Evolutionary conservation across 345 rosid species (phyloP).

Genomic region (Populus alba): DNA sequence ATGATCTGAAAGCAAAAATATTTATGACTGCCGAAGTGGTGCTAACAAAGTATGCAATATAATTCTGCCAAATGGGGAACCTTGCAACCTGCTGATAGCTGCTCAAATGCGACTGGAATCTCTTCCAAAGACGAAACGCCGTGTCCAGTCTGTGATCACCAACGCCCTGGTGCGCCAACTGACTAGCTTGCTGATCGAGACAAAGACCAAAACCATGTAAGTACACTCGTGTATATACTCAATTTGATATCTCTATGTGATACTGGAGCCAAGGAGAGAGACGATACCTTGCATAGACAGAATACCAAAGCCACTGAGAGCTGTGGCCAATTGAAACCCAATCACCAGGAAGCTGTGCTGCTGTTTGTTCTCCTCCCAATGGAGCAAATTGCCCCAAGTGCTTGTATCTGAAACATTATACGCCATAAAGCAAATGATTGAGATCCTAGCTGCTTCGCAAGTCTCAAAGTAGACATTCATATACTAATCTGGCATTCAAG

Average conservation of each 20-base stretch:
- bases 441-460: background rate
- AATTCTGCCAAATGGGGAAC: background rate
- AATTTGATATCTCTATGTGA: background rate
- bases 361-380: slow-evolving; percentile 95
- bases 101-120: slow-evolving; percentile 82
- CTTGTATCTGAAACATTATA: slow-evolving; percentile 54
- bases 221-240: background rate
- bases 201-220: background rate
- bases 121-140: slow-evolving; percentile 86
- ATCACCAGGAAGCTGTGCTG: slow-evolving; percentile 96
- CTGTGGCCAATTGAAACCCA: slow-evolving; percentile 94
- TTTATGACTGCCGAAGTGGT: background rate
- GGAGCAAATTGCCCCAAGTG: slow-evolving; percentile 98
- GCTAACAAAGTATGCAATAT: background rate
- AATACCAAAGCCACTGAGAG: slow-evolving; percentile 95
- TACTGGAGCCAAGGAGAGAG: background rate
- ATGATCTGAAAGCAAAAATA: background rate
- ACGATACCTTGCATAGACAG: slow-evolving; percentile 84
- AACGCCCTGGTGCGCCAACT: slow-evolving; percentile 96
- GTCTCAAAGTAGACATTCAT: background rate
- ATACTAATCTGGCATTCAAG: background rate
- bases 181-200: slow-evolving; percentile 72
- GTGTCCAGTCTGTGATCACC: slow-evolving; percentile 84
- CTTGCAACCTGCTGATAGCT: background rate
- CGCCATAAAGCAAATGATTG: background rate